phyloP scores from a whole-genome alignment of 257 asterid genomes.

The Salvia miltiorrhiza region DNA sequence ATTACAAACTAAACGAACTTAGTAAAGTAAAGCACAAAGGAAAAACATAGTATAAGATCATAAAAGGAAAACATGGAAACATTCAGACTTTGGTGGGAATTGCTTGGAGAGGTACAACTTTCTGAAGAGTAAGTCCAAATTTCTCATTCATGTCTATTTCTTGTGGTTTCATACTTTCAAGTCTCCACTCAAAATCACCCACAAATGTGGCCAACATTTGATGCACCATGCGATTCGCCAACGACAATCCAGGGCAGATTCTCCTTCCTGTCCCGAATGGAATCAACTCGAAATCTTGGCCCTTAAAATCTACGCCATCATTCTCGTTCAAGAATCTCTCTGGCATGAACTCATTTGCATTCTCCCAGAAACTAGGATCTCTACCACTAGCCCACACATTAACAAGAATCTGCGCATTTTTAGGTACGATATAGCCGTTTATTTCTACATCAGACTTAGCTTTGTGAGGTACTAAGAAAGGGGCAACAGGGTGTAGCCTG shows the following conservation, averaged over 20 bases:
- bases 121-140: conserved; percentile 31
- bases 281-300: conserved; percentile 36
- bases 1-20: too few relatives aligned
- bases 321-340: conserved; percentile 32
- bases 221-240: conserved; percentile 41
- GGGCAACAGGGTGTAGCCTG: conserved; percentile 33
- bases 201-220: conserved; percentile 32
- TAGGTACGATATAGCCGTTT: conserved; percentile 28
- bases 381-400: conserved; percentile 43
- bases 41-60: too few relatives aligned
- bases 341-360: conserved; percentile 29
- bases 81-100: conserved; percentile 8
- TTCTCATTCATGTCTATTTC: conserved; percentile 32
- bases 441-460: conserved; percentile 17
- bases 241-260: conserved; percentile 37
- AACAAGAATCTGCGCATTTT: conserved; percentile 24
- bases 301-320: conserved; percentile 17
- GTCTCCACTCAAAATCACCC: conserved; percentile 32
- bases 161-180: conserved; percentile 8
- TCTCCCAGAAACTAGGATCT: conserved; percentile 24
- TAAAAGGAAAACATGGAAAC: too few relatives aligned
- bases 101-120: conserved; percentile 27
- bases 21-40: too few relatives aligned
- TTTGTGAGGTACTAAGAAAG: conserved; percentile 32
- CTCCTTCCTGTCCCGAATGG: conserved; percentile 41